phyloP scores from a whole-genome alignment of 1,284 basidiomycete genomes.

The Trichosporon sp. region DNA sequence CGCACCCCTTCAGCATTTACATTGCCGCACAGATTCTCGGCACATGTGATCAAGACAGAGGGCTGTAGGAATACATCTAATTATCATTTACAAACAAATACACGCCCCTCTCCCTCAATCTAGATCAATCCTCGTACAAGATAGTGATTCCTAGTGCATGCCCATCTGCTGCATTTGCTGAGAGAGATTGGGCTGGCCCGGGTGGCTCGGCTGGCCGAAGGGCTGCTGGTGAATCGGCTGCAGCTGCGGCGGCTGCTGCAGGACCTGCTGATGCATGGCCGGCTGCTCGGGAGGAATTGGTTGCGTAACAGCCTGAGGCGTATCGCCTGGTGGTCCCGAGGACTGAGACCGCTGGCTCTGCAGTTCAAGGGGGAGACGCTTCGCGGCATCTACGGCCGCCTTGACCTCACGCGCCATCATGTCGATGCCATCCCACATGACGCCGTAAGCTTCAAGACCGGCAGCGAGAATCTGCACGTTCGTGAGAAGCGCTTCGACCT shows the following conservation, averaged over 20 bases:
- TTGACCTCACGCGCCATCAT: constrained; percentile 54
- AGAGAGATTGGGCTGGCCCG: background rate
- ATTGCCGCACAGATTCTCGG: too few relatives aligned
- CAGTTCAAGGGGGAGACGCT: constrained; percentile 26
- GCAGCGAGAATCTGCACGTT: constrained; percentile 57
- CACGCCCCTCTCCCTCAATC: background rate
- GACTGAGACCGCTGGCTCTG: constrained; percentile 27
- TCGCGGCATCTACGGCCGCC: constrained; percentile 30
- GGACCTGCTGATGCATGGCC: background rate
- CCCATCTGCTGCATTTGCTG: constrained; percentile 20
- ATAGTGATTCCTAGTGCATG: background rate
- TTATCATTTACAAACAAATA: constrained; percentile 14
- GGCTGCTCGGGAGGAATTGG: background rate
- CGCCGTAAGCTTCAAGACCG: constrained; percentile 56
- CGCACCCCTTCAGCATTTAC: too few relatives aligned
- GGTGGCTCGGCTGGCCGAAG: background rate
- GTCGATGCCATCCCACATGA: constrained; percentile 58
- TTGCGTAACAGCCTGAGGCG: background rate
- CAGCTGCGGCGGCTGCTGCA: background rate
- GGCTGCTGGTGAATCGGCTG: background rate
- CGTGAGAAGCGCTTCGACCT: constrained; percentile 54
- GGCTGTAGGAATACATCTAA: constrained; percentile 2
- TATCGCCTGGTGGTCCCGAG: background rate
- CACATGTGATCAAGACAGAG: background rate
- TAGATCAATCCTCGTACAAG: background rate